These are phyloP conservation scores for Metarhizium humberi DNA, from an alignment of 2,329 filamentous ascomycete genomes.

Conservation along the genomic window DNA sequence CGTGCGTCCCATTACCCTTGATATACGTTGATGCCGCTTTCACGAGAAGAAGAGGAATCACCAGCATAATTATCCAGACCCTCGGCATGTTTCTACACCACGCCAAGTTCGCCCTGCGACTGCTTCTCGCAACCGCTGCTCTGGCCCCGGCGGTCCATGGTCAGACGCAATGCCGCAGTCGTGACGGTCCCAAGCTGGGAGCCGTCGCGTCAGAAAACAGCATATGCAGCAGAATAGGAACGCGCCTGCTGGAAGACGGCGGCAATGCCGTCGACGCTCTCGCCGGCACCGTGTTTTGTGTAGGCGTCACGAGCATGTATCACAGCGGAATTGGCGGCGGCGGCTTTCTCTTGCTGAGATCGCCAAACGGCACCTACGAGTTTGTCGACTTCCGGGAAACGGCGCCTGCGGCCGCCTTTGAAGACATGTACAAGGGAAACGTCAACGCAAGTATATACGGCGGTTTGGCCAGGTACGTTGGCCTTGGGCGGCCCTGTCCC, in stretches of 20 bases:
- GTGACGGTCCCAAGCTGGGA: slow-evolving; percentile 27
- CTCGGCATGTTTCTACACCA: not conserved
- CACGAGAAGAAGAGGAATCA: too few species aligned
- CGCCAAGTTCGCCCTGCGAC: not conserved
- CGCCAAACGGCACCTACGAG: slow-evolving; percentile 58
- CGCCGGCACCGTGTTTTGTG: slow-evolving; percentile 54
- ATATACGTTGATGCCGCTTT: too few species aligned
- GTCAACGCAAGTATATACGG: slow-evolving; percentile 53
- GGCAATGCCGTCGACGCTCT: slow-evolving; percentile 60
- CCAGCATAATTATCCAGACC: not conserved
- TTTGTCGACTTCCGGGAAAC: slow-evolving; percentile 80
- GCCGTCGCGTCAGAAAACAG: slow-evolving; percentile 53
- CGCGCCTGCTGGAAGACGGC: slow-evolving; percentile 44
- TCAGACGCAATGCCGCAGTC: not conserved
- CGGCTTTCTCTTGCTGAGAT: slow-evolving; percentile 67
- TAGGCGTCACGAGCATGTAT: slow-evolving; percentile 56
- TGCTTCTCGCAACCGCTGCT: not conserved
- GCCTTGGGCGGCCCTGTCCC: slow-evolving; percentile 7
- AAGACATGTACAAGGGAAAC: slow-evolving; percentile 74
- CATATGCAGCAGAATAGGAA: slow-evolving; percentile 51
- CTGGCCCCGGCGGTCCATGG: not conserved
- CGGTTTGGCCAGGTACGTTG: slow-evolving; percentile 60
- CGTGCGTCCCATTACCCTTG: too few species aligned
- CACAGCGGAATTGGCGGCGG: slow-evolving; percentile 67
- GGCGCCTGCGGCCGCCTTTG: slow-evolving; percentile 66